Percentiles rank a stretch among this genome's conserved stretches.
These are phyloP conservation scores for Oldenlandia corymbosa DNA, from an alignment of 257 asterid species.

Conservation along the genomic window DNA sequence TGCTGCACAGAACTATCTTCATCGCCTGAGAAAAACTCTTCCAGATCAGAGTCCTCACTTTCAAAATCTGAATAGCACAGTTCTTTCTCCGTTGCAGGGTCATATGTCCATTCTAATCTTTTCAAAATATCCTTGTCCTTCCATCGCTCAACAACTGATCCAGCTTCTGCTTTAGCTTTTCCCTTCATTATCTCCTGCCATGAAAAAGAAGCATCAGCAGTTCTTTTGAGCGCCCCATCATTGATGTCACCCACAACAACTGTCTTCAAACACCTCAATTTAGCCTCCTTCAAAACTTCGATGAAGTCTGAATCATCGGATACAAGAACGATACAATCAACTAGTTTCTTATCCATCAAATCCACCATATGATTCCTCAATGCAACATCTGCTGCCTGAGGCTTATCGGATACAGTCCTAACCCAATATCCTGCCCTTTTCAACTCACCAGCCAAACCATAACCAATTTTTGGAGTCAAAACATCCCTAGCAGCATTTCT, in stretches of 20 bases:
- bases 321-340: constrained; percentile 72
- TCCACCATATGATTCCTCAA: constrained; percentile 64
- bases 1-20: constrained; percentile 29
- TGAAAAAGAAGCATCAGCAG: constrained; percentile 76
- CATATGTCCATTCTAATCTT: constrained; percentile 73
- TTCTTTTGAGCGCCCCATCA: constrained; percentile 58
- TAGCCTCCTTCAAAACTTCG: constrained; percentile 66
- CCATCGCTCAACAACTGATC: constrained; percentile 74
- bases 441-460: constrained; percentile 70
- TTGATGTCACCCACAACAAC: constrained; percentile 74
- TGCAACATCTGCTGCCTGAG: constrained; percentile 73
- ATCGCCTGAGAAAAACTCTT: constrained; percentile 30
- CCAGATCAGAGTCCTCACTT: constrained; percentile 44
- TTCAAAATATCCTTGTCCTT: constrained; percentile 62
- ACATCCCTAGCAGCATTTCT: constrained; percentile 65
- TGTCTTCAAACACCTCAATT: constrained; percentile 73
- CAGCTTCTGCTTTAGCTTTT: constrained; percentile 75
- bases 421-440: constrained; percentile 89
- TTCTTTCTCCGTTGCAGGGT: constrained; percentile 47
- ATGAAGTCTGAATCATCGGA: constrained; percentile 83
- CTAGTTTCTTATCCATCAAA: constrained; percentile 58
- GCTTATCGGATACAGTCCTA: constrained; percentile 56
- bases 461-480: constrained; percentile 69
- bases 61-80: constrained; percentile 29
- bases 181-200: constrained; percentile 83